These are phyloP conservation scores for Scheffersomyces ergatensis DNA, from an alignment of 805 yeast species.

Conservation along the genomic window DNA sequence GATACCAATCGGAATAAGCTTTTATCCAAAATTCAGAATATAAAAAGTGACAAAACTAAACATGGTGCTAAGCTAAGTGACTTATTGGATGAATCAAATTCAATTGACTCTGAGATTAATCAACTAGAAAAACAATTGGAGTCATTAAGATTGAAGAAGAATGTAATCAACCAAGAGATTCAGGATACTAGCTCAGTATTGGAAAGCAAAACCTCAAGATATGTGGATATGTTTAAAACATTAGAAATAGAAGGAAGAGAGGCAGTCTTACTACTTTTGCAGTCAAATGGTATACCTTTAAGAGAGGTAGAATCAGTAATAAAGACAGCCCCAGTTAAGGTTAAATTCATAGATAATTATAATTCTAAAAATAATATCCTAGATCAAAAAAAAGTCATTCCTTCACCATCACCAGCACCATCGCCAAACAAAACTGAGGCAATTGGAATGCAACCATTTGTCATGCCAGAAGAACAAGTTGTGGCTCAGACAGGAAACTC, in stretches of 20 bases:
- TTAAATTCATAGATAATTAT: conserved; percentile 20
- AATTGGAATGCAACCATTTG: conserved; percentile 18
- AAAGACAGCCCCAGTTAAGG: conserved; percentile 21
- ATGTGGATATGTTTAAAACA: conserved; percentile 37
- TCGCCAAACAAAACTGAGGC: not conserved
- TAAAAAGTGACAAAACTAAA: conserved; percentile 37
- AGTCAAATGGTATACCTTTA: conserved; percentile 17
- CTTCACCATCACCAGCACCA: not conserved
- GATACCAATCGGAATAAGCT: conserved; percentile 35
- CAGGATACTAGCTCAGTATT: conserved; percentile 47
- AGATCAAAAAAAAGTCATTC: not conserved
- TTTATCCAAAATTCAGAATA: conserved; percentile 30
- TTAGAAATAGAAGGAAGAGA: conserved; percentile 37
- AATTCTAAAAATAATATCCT: not conserved
- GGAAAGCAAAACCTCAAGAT: conserved; percentile 47
- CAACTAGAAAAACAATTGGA: conserved; percentile 33
- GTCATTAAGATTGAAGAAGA: conserved; percentile 31
- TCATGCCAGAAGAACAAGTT: conserved; percentile 1
- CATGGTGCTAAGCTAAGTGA: conserved; percentile 41
- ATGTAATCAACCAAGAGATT: conserved; percentile 34
- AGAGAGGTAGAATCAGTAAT: conserved; percentile 16
- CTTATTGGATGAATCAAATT: conserved; percentile 29
- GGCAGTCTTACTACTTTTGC: conserved; percentile 27
- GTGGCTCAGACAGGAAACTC: not conserved
- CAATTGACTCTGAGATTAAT: conserved; percentile 36